Base-by-base conservation (phyloP, 2,329 filamentous ascomycete species). In the Cordyceps pruinosa region DNA sequence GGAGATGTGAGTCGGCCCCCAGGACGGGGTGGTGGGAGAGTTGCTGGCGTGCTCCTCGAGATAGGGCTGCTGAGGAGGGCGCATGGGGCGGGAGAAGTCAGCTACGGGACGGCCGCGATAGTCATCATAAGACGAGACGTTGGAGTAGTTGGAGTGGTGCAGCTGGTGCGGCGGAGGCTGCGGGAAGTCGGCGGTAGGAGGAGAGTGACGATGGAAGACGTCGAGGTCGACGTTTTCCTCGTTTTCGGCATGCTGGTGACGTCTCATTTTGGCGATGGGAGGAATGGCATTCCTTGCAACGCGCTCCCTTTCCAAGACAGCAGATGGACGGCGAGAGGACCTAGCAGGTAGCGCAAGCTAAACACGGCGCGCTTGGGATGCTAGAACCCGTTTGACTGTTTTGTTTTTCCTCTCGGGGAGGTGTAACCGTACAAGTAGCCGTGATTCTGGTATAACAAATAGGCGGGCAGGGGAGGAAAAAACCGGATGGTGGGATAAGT, bases 101-200 rank as follows among this genome's bases (percentile, higher is more conserved):
- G 65, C 65, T 51, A 68, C 59, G 37, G 66, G 61, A 15, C 66
- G 64, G 49, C 65, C 62, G 37, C 65, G 67, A 45, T 62, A 58
- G 21, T 69, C 66, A 58, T 68, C 65, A 48, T 64, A 66, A 45
- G 64, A 65, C 23, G 63, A 66, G 32, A 61, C 53, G 54, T 64
- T 65, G 50, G 64, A 66, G 28, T 63, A 66, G 44, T 62, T 59
- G 39, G 62, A 61, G 50, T 66, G 63, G 37, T 66, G 66, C 41
- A 66, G 62, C 15, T 64, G 64, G 21, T 69, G 67, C 17, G 46
- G 47, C 26, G 47, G 46, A 5, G 46, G 56, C 10, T 46, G 48
- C 23, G 42, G 42, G 13, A 32, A 47, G 32, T 52, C 42, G 30
- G n/a, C n/a, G n/a, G 49, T 30, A 42, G 54, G 53, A 46, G 57